These are phyloP conservation scores for Kockovaella imperatae DNA, from an alignment of 768 basidiomycete genomes.

Conservation along the genomic window DNA sequence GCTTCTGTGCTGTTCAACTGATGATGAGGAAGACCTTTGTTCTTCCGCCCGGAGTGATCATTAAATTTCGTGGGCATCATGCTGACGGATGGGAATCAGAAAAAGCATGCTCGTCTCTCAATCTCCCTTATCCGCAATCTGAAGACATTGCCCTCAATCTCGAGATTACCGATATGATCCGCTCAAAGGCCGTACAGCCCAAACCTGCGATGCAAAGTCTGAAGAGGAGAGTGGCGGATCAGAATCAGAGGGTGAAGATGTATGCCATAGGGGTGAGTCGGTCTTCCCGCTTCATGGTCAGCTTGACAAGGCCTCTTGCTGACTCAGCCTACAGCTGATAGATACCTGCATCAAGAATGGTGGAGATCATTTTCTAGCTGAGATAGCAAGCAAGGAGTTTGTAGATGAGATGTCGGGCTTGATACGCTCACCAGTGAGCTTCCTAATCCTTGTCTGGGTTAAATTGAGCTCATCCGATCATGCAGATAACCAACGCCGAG, in stretches of 20 bases:
- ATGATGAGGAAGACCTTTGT: no score
- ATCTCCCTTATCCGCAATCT: constrained; percentile 42
- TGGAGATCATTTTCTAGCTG: constrained; percentile 78
- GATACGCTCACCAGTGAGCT: constrained; percentile 59
- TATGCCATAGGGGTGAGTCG: constrained; percentile 69
- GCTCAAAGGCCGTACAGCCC: constrained; percentile 76
- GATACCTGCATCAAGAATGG: constrained; percentile 96
- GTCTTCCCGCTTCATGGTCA: not conserved
- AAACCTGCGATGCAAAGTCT: constrained; percentile 82
- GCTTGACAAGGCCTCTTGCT: constrained; percentile 1
- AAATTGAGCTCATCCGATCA: not conserved
- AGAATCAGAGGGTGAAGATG: constrained; percentile 92
- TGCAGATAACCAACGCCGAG: constrained; percentile 59
- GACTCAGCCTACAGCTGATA: constrained; percentile 54
- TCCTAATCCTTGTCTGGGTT: not conserved
- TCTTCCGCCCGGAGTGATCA: no score
- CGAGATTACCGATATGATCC: constrained; percentile 93
- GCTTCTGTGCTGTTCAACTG: not conserved
- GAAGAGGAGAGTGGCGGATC: constrained; percentile 78
- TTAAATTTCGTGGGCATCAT: no score
- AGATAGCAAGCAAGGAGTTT: constrained; percentile 81
- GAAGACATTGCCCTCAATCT: constrained; percentile 90
- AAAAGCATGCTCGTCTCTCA: constrained; percentile 43
- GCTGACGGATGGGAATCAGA: no score
- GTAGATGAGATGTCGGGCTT: constrained; percentile 88